These are phyloP conservation scores for Dalechampia spathulata DNA, from an alignment of 441 rosid species.

Conservation along the genomic window DNA sequence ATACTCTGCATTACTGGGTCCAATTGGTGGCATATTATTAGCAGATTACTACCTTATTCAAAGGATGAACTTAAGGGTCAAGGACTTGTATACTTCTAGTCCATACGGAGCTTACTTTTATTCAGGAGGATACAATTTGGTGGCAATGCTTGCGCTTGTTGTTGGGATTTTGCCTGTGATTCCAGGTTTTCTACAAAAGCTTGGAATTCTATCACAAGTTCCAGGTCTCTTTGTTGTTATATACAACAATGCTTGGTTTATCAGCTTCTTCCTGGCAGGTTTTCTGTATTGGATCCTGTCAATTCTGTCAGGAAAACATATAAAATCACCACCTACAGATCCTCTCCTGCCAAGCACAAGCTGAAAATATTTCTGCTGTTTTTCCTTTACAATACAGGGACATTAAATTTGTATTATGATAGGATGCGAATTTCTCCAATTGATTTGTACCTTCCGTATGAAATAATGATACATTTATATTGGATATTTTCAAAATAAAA, in stretches of 20 bases:
- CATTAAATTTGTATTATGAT: neutral
- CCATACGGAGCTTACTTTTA: conserved; percentile 62
- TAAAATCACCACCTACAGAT: conserved; percentile 25
- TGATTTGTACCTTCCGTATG: too few relatives aligned
- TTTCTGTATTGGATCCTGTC: conserved; percentile 53
- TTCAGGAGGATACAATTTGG: conserved; percentile 54
- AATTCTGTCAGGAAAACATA: conserved; percentile 26
- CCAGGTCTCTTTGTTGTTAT: conserved; percentile 36
- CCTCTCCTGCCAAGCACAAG: conserved; percentile 35
- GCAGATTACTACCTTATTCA: conserved; percentile 70
- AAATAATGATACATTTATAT: too few relatives aligned
- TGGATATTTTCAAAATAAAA: too few relatives aligned
- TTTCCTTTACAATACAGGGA: neutral
- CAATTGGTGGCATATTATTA: conserved; percentile 66
- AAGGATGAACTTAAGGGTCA: conserved; percentile 30
- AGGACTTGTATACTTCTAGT: conserved; percentile 50
- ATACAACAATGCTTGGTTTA: conserved; percentile 86
- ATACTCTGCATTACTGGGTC: conserved; percentile 81
- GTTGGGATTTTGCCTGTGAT: conserved; percentile 71
- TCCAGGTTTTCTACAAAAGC: conserved; percentile 71
- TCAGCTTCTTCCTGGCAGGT: conserved; percentile 65
- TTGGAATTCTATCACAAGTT: conserved; percentile 36
- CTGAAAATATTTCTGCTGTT: neutral
- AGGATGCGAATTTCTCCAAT: too few relatives aligned
- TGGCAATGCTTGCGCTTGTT: conserved; percentile 48